phyloP scores from a whole-genome alignment of 192 early-diverging fungal genomes.

The Kappamyces sp. region DNA sequence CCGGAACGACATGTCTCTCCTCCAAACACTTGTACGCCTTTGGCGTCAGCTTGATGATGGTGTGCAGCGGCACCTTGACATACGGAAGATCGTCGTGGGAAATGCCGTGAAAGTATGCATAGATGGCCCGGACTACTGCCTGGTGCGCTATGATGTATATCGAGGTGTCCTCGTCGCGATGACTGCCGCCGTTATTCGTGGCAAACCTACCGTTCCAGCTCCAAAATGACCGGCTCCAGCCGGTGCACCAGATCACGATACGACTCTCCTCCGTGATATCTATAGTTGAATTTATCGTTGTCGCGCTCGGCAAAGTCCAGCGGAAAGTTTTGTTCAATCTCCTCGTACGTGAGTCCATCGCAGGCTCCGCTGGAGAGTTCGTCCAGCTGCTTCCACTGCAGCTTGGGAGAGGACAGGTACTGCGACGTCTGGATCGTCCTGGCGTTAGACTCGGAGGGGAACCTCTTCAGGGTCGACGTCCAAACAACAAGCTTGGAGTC shows the following conservation, averaged over 20 bases:
- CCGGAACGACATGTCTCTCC: constrained; percentile 82
- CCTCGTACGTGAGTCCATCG: constrained; percentile 98
- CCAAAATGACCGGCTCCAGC: constrained; percentile 98
- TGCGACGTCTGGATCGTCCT: constrained; percentile 81
- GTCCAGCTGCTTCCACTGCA: constrained; percentile 97
- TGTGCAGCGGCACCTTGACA: constrained; percentile 97
- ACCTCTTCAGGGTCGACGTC: constrained; percentile 90
- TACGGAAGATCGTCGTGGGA: constrained; percentile 95
- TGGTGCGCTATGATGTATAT: constrained; percentile 97
- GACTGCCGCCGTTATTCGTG: too few relatives aligned
- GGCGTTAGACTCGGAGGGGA: neutral
- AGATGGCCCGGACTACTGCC: constrained; percentile 93
- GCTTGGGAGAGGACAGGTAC: constrained; percentile 74
- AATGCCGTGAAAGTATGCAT: constrained; percentile 95
- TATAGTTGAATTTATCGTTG: constrained; percentile 87
- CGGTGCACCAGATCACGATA: constrained; percentile 94
- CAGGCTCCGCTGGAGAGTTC: constrained; percentile 96
- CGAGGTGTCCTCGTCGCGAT: constrained; percentile 66
- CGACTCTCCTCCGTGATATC: constrained; percentile 61
- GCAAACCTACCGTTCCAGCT: too few relatives aligned
- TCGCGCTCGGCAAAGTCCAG: constrained; percentile 92
- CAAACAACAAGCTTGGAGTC: constrained; percentile 61
- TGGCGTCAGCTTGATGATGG: constrained; percentile 93
- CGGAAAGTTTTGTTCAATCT: constrained; percentile 89
- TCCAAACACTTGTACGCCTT: constrained; percentile 95